Base-by-base conservation (phyloP, 768 basidiomycete genomes). In the Kwoniella sp. region DNA sequence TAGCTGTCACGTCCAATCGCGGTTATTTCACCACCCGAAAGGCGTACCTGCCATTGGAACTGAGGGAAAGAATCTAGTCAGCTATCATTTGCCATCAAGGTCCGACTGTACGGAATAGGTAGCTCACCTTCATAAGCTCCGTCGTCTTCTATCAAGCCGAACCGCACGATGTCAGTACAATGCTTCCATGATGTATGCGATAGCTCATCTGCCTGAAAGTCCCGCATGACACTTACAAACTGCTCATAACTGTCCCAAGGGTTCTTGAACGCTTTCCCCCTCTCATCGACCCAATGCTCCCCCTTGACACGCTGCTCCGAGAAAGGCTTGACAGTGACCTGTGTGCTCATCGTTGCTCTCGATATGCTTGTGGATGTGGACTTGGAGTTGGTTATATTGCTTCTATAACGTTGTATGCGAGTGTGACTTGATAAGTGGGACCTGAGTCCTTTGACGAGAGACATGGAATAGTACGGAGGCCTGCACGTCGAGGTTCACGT, bases 281-380 rank as follows among this genome's bases (percentile, higher is more conserved):
- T 60, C 21, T 67, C 70, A 55, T 78, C 71, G 1, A 53, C 66
- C 77, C 77, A 78, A 51, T 78, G 77, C 19, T 58, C 63, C 2
- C 57, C 63, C 29, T 33, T 64, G 0, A 64, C 63, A 21, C 51
- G 29, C 40, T 58, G 46, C 10, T 27, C 44, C 9, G 29, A 44
- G 17, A 29, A 17, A 27, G 63, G 62, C 10, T 21, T 22, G 27
- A 64, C 49, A 19, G 62, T 21, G 4, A 64, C 55, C 1, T 49
- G 48, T 7, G 29, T 44, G 15, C 40, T 58, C 57, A 59, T 67
- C 2, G 27, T 66, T 66, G 51, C 49, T 12, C 2, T 61, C 47
- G 2, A 40, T 49, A 44, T 53, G n/a, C 17, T 19, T 44, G 40
- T 3, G 33, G 40, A 44, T 19, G 40, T 44, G 8, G 40, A 15